Conservation (phyloP, 345 rosid genomes). For the Theobroma cacao region DNA sequence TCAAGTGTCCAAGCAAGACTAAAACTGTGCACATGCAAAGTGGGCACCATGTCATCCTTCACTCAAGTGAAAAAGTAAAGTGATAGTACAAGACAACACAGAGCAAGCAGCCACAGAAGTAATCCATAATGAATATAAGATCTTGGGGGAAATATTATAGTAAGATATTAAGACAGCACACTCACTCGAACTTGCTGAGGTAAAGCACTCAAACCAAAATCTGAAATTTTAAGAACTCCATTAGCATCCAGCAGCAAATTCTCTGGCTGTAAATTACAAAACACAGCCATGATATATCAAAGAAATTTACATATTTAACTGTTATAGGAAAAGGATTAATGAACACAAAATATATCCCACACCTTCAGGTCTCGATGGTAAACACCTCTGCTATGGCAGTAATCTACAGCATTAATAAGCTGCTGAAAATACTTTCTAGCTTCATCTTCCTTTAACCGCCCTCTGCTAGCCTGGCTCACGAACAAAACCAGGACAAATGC, state of each 20-base stretch:
- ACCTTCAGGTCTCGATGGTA: conserved; percentile 96
- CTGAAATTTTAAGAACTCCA: conserved; percentile 87
- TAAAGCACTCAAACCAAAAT: conserved; percentile 96
- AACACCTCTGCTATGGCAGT: conserved; percentile 96
- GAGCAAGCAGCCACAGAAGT: conserved; percentile 3
- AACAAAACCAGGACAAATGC: not conserved
- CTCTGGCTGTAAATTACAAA: conserved; percentile 72
- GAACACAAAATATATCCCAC: conserved; percentile 8
- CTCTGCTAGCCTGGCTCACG: conserved; percentile 68
- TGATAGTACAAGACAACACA: not conserved
- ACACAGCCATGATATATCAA: conserved; percentile 2
- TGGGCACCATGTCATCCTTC: not conserved
- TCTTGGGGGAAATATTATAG: not conserved
- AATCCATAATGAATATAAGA: not conserved
- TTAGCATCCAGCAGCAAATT: conserved; percentile 87
- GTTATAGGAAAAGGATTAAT: not conserved
- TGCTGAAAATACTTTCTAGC: conserved; percentile 94
- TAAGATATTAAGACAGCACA: conserved; percentile 11
- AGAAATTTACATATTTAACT: not conserved
- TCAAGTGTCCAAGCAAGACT: not conserved
- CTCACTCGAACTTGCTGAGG: conserved; percentile 99
- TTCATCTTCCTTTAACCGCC: conserved; percentile 94
- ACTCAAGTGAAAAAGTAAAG: not conserved
- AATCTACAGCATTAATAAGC: conserved; percentile 96
- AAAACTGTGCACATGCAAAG: not conserved